A percentile compares a stretch with the other conserved stretches of the same genome.
Conservation (phyloP, 148 eudicot genomes). For the Vaccinium macrocarpon region DNA sequence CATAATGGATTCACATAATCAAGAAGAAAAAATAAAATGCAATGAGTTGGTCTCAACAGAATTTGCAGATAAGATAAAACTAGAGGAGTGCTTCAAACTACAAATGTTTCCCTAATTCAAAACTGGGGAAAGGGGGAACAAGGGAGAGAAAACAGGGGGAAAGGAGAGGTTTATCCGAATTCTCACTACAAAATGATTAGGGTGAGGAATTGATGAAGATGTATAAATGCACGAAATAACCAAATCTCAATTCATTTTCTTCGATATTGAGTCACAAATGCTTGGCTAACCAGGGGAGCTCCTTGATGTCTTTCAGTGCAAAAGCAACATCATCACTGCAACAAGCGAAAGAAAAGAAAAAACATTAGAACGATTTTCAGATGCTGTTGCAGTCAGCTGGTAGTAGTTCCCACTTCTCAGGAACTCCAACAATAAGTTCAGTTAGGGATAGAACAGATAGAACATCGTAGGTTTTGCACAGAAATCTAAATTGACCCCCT, state of each 20-base stretch:
- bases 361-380: neutral
- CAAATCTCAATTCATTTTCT: neutral
- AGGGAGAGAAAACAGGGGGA: neutral
- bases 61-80: neutral
- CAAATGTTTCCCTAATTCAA: constrained; percentile 6
- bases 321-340: constrained; percentile 91
- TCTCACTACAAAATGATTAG: neutral
- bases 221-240: neutral
- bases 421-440: neutral
- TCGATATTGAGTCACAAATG: constrained; percentile 38
- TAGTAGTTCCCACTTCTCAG: neutral
- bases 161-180: neutral
- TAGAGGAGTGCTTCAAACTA: neutral
- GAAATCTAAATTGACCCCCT: neutral
- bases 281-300: constrained; percentile 88
- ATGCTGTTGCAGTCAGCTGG: neutral
- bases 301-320: constrained; percentile 87
- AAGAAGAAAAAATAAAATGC: neutral
- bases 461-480: neutral
- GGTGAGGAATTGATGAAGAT: neutral
- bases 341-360: constrained; percentile 10
- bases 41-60: neutral
- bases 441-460: neutral
- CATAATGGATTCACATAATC: no score
- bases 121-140: neutral